Base-by-base conservation (phyloP, 1,284 basidiomycete genomes). In the Ganoderma lingzhi region DNA sequence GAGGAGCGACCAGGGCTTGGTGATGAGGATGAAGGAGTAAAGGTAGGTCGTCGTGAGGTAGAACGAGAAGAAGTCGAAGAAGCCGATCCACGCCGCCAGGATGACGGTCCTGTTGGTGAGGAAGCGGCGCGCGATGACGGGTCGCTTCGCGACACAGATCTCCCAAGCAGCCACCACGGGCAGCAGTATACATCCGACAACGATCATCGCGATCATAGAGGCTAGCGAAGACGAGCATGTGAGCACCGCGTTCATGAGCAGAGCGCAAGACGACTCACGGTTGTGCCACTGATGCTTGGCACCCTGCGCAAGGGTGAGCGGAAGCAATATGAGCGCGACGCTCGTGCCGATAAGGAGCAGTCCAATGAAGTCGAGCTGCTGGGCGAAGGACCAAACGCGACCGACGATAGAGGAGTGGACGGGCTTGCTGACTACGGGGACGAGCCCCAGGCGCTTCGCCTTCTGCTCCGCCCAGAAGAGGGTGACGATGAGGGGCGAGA, bases 401-500 rank as follows among this genome's bases (percentile, higher is more conserved):
- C 77, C 68, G 2, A 32, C 44, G 48, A 66, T 51, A 17, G 32
- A 60, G 19, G 61, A 62, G 39, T 67, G 23, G n/a, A 63, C 62
- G 30, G 37, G n/a, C 23, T 42, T 48, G 42, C 14, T 71, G 15
- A 2, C 23, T 41, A 68, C 62, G 44, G 66, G 67, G 59, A 87
- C 78, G 61, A 87, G 77, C 2, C 86, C 86, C 28, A 86, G 80
- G 70, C 83, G 84, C 76, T 84, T 86, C 6, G 90, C 89, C 78
- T 88, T 89, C 65, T 78, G 76, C 76, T 95, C 92, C 0, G 90
- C 90, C 92, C 92, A 94, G 65, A 91, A 81, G 14, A 95, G 87
- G 19, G 88, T 89, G 68, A 85, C 68, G 73, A 93, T 92, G 63
- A 90, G 84, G 3, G 90, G 90, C 2, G 83, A 75, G 41, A 91